Evolutionary conservation across 768 basidiomycete species (phyloP).

Genomic region (Asterophora lycoperdoides): DNA sequence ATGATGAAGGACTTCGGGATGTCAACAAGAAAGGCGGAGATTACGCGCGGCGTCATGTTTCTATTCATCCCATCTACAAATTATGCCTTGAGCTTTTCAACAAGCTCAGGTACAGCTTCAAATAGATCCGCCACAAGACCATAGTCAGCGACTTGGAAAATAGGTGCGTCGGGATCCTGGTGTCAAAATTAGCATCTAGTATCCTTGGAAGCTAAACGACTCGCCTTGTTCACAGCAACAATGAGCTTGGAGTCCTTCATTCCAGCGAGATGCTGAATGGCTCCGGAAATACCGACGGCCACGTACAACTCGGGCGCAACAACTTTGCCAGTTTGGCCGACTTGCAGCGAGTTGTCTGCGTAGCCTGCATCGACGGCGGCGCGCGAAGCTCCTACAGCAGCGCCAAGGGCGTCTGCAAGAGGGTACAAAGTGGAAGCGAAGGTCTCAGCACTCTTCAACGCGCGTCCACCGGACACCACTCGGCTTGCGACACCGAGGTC

Average conservation of each 20-base stretch:
- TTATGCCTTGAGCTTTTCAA: conserved; percentile 72
- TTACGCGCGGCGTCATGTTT: background rate
- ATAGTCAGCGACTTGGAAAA: conserved; percentile 97
- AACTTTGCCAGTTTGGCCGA: conserved; percentile 99
- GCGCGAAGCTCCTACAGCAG: conserved; percentile 96
- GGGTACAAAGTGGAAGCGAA: conserved; percentile 85
- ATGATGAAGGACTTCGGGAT: no score
- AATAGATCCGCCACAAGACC: conserved; percentile 94
- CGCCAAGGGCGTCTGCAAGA: conserved; percentile 88
- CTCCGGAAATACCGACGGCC: conserved; percentile 95
- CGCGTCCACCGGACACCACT: conserved; percentile 93
- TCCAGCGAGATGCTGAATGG: conserved; percentile 97
- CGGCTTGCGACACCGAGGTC: conserved; percentile 84
- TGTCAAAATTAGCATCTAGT: conserved; percentile 5
- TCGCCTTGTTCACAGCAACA: conserved; percentile 94
- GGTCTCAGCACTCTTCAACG: conserved; percentile 91
- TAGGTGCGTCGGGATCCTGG: conserved; percentile 95
- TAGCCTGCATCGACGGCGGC: conserved; percentile 99
- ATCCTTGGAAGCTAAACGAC: conserved; percentile 10
- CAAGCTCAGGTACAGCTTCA: conserved; percentile 85
- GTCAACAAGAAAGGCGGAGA: background rate
- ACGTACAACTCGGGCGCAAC: conserved; percentile 96
- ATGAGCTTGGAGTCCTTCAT: conserved; percentile 99
- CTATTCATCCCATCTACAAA: background rate
- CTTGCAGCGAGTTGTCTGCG: conserved; percentile 95